phyloP scores from a whole-genome alignment of 768 basidiomycete species.

The Suillus americanus region DNA sequence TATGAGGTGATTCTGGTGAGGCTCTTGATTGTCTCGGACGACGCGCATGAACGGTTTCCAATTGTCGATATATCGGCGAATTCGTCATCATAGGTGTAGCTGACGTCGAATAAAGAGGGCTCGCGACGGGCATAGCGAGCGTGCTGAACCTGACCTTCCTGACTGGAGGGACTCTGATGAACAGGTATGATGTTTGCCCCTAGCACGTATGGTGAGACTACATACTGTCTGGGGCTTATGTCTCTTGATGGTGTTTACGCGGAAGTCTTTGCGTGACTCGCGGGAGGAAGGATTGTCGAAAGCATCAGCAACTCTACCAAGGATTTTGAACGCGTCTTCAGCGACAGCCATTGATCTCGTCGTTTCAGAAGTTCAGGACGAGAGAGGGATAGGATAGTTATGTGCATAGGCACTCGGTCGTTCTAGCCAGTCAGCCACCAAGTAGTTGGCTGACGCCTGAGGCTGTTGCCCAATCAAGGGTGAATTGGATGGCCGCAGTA shows the following conservation, averaged over 20 bases:
- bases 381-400: background rate
- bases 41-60: constrained; percentile 13
- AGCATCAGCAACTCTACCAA: constrained; percentile 29
- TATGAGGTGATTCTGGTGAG: background rate
- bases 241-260: constrained; percentile 23
- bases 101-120: constrained; percentile 11
- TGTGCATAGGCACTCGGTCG: background rate
- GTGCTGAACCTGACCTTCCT: constrained; percentile 12
- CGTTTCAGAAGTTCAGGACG: background rate
- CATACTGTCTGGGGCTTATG: constrained; percentile 21
- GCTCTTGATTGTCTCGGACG: constrained; percentile 3
- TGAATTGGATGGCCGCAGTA: background rate
- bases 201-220: background rate
- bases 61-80: constrained; percentile 7
- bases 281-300: constrained; percentile 24
- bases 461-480: background rate
- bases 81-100: constrained; percentile 18
- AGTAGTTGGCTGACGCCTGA: background rate
- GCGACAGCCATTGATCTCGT: background rate
- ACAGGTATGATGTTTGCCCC: background rate
- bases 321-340: constrained; percentile 22
- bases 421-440: background rate
- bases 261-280: constrained; percentile 19
- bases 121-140: constrained; percentile 6
- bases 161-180: constrained; percentile 18